Conservation (phyloP, 495 filamentous ascomycete species). For the Aspergillus nidulans region DNA sequence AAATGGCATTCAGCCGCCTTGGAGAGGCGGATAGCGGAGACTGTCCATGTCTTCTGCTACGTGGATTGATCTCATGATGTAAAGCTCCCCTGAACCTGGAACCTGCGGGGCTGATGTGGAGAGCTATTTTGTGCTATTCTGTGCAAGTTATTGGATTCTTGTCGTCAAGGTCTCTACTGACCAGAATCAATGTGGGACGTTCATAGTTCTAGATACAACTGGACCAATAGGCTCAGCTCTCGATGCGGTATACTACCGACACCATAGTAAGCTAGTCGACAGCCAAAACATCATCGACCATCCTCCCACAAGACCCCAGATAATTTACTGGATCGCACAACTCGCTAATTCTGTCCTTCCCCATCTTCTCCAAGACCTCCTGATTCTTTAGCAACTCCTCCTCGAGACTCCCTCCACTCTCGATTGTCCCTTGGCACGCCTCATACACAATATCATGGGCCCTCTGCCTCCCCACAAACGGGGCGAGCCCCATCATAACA, state of each 20-base stretch:
- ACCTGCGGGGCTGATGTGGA: not conserved
- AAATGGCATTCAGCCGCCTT: too few relatives aligned
- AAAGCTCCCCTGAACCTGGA: not conserved
- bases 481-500: constrained; percentile 54
- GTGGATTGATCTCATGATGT: not conserved
- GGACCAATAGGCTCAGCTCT: too few relatives aligned
- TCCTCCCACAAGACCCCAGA: constrained; percentile 40
- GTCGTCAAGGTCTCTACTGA: too few relatives aligned
- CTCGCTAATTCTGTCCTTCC: constrained; percentile 27
- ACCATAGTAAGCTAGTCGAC: constrained; percentile 9
- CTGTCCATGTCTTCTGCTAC: not conserved
- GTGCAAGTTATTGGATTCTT: too few relatives aligned
- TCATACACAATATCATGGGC: constrained; percentile 54
- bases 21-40: not conserved
- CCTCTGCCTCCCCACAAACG: constrained; percentile 41
- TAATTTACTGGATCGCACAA: constrained; percentile 51
- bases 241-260: too few relatives aligned
- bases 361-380: constrained; percentile 39
- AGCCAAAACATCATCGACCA: constrained; percentile 50
- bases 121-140: not conserved
- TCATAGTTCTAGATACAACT: too few relatives aligned
- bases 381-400: constrained; percentile 34
- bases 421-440: constrained; percentile 48
- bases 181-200: too few relatives aligned
- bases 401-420: constrained; percentile 35